phyloP scores from a whole-genome alignment of 2,329 filamentous ascomycete genomes.

The Stemphylium lycopersici region DNA sequence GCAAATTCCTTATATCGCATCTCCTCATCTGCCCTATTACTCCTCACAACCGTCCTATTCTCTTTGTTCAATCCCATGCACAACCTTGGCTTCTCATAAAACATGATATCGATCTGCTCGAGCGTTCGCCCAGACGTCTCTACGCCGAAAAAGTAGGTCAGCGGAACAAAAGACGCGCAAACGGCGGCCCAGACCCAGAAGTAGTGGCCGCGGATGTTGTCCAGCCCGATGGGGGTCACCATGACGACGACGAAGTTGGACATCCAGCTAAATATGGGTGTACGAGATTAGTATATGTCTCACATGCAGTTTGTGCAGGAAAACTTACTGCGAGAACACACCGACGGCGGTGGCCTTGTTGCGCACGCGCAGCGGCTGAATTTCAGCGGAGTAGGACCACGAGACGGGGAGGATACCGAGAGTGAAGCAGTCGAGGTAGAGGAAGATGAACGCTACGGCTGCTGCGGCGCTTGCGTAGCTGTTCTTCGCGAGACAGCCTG shows the following conservation, averaged over 20 bases:
- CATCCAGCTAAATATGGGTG: slow-evolving; percentile 45
- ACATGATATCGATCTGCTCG: slow-evolving; percentile 40
- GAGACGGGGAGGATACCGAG: slow-evolving; percentile 46
- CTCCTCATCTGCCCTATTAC: slow-evolving; percentile 30
- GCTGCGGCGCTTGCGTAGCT: slow-evolving; percentile 36
- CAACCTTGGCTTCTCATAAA: slow-evolving; percentile 38
- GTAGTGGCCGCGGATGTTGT: slow-evolving; percentile 48
- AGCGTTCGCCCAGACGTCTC: slow-evolving; percentile 35
- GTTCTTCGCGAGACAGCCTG: slow-evolving; percentile 34
- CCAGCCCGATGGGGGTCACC: slow-evolving; percentile 53
- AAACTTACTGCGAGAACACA: slow-evolving; percentile 52
- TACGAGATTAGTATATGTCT: too few species aligned
- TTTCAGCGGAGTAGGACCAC: slow-evolving; percentile 59
- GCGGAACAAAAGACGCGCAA: slow-evolving; percentile 58
- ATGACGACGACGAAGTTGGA: slow-evolving; percentile 58
- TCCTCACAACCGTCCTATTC: slow-evolving; percentile 26
- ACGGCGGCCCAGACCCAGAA: slow-evolving; percentile 60
- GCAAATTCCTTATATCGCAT: slow-evolving; percentile 27
- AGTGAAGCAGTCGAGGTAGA: slow-evolving; percentile 31
- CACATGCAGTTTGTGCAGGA: too few species aligned
- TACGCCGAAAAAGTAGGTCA: slow-evolving; percentile 49
- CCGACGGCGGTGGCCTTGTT: slow-evolving; percentile 58
- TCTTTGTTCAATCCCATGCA: slow-evolving; percentile 43
- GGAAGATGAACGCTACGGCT: slow-evolving; percentile 50
- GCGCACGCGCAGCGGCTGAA: slow-evolving; percentile 56